phyloP scores from a whole-genome alignment of 2,329 filamentous ascomycete genomes.

The Keithomyces neogunnii region DNA sequence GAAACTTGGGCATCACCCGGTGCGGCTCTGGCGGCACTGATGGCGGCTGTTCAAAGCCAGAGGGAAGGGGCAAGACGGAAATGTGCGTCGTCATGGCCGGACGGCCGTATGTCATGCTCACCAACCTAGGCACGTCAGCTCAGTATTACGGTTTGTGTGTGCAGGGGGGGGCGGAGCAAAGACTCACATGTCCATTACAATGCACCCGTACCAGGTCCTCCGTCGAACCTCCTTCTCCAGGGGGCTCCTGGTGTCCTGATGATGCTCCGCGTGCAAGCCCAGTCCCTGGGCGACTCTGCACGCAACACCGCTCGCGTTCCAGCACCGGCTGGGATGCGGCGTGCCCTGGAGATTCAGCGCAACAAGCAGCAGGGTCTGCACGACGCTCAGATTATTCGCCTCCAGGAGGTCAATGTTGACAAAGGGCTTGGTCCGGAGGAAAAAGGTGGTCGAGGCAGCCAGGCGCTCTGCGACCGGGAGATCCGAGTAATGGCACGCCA shows the following conservation, averaged over 20 bases:
- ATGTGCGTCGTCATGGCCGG: conserved; percentile 23
- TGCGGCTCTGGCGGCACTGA: background rate
- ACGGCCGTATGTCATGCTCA: conserved; percentile 29
- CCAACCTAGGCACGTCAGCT: conserved; percentile 14
- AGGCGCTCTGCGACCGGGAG: conserved; percentile 13
- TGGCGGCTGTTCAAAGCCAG: background rate
- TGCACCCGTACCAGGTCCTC: conserved; percentile 31
- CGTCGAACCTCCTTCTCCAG: conserved; percentile 27
- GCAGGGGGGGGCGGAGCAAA: too few relatives aligned
- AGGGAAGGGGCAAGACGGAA: background rate
- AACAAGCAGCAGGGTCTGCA: conserved; percentile 31
- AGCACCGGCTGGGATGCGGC: conserved; percentile 30
- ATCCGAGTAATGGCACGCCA: conserved; percentile 30
- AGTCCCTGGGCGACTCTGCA: background rate
- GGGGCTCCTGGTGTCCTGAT: conserved; percentile 6
- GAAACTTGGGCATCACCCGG: conserved; percentile 2
- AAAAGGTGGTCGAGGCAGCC: conserved; percentile 20
- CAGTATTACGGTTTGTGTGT: too few relatives aligned
- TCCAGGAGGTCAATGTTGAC: conserved; percentile 25
- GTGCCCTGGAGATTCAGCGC: conserved; percentile 31
- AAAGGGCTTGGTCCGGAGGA: conserved; percentile 22
- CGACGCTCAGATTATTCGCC: conserved; percentile 18
- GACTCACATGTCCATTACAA: conserved; percentile 27
- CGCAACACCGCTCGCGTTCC: conserved; percentile 30
- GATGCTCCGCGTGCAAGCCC: conserved; percentile 26